Evolutionary conservation across 1,139 yeast genomes (phyloP), one percentile per base, ranked within the genome.

Genomic region (Pichia sp.): DNA sequence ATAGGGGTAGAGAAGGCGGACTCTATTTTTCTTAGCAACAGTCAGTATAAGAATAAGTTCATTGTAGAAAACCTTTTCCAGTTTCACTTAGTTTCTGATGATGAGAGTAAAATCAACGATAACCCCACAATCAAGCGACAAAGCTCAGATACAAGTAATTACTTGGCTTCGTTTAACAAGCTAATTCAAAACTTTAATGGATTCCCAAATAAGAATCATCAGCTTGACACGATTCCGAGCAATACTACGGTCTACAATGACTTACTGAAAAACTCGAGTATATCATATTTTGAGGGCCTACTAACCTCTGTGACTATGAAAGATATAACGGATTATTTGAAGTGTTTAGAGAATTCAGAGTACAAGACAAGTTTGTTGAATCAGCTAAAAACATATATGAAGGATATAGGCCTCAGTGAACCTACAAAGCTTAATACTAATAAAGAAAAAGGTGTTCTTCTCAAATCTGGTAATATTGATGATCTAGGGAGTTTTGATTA

Each of bases 321-420:
- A 2, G 72, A 72, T 52, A 67, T 74, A 34, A 54, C 64, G 4
- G 47, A 58, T 0, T 78, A 75, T 57, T 64, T 78, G 8, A 64
- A 58, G 55, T 64, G 63, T n/a, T 62, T 78, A 30, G 62, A 68
- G 43, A 46, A 58, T 2, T 58, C 60, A 2, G 59, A 63, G 0
- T 59, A 71, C 23, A 54, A 54, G 32, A 49, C 62, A 3, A 72
- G 75, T 45, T 73, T 79, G 40, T 66, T 72, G 3, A 70, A 68
- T 1, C 66, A 81, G n/a, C 69, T 85, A 43, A 72, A 73, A 45
- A 77, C 75, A 55, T 77, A 78, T 54, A 70, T 79, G 52, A 72
- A 73, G 40, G 86, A 81, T 54, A 66, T 79, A 15, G 67, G 68
- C 2, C 51, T 63, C 4, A 36, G 43, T 16, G 44, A 26, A 15